Evolutionary conservation across 2,329 filamentous ascomycete genomes (phyloP).

Genomic region (Alternaria gaisen): DNA sequence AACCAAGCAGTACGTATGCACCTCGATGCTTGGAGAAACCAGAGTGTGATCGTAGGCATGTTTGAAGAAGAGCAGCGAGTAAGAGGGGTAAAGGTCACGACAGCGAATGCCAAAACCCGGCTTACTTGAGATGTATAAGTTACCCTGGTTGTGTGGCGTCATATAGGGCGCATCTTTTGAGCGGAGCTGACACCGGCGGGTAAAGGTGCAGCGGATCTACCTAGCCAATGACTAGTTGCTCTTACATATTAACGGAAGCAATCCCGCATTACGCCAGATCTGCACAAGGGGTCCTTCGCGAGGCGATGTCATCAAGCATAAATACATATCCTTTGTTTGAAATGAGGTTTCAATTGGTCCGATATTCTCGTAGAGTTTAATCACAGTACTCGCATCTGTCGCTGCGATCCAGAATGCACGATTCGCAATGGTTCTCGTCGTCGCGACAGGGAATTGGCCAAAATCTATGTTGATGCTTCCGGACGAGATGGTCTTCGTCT

Average conservation of each 20-base stretch:
- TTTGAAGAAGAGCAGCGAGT: not conserved
- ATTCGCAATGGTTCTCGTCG: too few relatives aligned
- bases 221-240: not conserved
- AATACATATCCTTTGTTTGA: too few relatives aligned
- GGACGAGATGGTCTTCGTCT: too few relatives aligned
- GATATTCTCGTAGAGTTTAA: too few relatives aligned
- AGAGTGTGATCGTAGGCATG: slow-evolving; percentile 51
- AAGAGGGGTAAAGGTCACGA: not conserved
- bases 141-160: not conserved
- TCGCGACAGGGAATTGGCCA: too few relatives aligned
- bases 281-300: too few relatives aligned
- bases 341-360: too few relatives aligned
- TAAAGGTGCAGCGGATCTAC: not conserved
- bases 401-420: too few relatives aligned
- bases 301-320: too few relatives aligned
- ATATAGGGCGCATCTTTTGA: not conserved
- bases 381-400: too few relatives aligned
- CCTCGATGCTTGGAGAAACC: slow-evolving; percentile 59
- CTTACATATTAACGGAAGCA: not conserved
- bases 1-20: slow-evolving; percentile 58
- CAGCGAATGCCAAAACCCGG: not conserved
- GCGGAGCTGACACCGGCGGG: not conserved
- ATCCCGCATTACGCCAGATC: too few relatives aligned
- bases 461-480: too few relatives aligned
- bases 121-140: not conserved